Evolutionary conservation across 1,284 basidiomycete genomes (phyloP), one percentile per base, ranked within the genome.

Genomic region (Trichosporon sp.): DNA sequence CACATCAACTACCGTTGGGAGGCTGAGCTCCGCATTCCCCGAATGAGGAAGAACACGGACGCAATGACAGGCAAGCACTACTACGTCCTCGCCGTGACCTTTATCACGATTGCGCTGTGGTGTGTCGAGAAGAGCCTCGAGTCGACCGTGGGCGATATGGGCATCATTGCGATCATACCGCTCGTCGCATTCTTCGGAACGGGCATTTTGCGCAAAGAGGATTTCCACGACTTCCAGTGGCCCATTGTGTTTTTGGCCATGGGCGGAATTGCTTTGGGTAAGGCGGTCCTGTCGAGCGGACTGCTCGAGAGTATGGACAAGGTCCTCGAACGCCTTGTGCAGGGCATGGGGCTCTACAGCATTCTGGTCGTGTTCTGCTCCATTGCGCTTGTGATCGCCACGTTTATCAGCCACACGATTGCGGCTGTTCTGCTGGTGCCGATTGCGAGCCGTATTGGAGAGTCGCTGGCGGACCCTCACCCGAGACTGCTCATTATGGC

Each of bases 241-340:
- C 89, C 89, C 0, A 94, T 96, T 67, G 92, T 95, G 54, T 82
- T 93, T 81, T 83, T 95, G 60, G 93, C 93, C n/a, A 99, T 99
- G 95, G 95, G 96, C 19, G 95, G 96, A 34, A 95, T 98, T 59
- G 92, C 94, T 0, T 86, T 98, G 3, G 96, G 95, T 57, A 92
- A 97, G 76, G 95, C 93, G 2, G 95, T 99, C 2, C 86, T 88
- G 19, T 89, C 90, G 2, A 95, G 92, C 44, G 95, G 96, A 0
- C 83, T 99, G 40, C 84, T 98, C 32, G 86, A 88, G 33, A 85
- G 89, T 34, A 84, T 94, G 80, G 91, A 93, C 71, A 78, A 78
- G 0, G 75, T 87, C 16, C 89, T 98, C 62, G 86, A 89, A 56
- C 74, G 82, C 7, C 73, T 89, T 27, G 88, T 98, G 16, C 79